Conservation (phyloP, 2,329 filamentous ascomycete species). For the Shiraia sp. region DNA sequence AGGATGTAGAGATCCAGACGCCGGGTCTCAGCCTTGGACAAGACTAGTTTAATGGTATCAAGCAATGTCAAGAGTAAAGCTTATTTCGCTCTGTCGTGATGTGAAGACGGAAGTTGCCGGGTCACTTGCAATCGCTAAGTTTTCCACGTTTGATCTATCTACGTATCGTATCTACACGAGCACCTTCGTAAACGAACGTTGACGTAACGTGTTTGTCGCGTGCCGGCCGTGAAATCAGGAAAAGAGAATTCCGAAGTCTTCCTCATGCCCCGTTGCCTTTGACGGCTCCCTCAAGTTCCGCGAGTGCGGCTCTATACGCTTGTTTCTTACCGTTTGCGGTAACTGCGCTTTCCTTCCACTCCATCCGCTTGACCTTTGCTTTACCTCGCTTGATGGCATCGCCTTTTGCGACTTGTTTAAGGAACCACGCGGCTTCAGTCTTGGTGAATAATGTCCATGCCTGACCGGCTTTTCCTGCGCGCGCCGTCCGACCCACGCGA, state of each 20-base stretch:
- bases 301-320: conserved; percentile 59
- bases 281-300: conserved; percentile 66
- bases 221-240: no score
- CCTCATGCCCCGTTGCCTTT: conserved; percentile 24
- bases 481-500: conserved; percentile 85
- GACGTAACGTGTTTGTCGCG: no score
- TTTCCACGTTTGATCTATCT: no score
- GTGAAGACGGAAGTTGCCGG: no score
- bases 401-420: conserved; percentile 73
- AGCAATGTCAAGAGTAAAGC: no score
- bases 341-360: conserved; percentile 47
- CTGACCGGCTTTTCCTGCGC: conserved; percentile 73
- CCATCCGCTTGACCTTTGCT: conserved; percentile 51
- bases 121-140: no score
- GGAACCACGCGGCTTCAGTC: conserved; percentile 88
- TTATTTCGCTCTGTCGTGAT: no score
- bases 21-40: no score
- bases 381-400: conserved; percentile 54
- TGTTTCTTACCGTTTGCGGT: conserved; percentile 45
- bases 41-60: no score
- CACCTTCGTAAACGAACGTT: no score
- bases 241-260: neutral
- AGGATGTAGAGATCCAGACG: no score
- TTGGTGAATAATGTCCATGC: conserved; percentile 88
- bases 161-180: no score